Percentiles rank a stretch among this genome's conserved stretches.
Evolutionary conservation across 1,139 yeast species (phyloP).

Genomic region (Hansenula anomala): DNA sequence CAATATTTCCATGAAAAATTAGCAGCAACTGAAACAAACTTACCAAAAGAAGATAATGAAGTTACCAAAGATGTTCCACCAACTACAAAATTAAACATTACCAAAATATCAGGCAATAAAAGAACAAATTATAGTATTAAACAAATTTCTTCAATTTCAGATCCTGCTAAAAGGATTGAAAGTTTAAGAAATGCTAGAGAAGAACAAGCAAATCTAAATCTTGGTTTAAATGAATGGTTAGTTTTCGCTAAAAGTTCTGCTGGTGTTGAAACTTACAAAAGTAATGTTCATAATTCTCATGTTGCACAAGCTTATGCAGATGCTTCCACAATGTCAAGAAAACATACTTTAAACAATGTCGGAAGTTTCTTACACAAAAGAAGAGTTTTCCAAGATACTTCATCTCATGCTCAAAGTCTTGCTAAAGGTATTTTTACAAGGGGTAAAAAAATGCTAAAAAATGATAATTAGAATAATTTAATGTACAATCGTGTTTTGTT

Average conservation of each 20-base stretch:
- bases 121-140: conserved; percentile 35
- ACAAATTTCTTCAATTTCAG: conserved; percentile 38
- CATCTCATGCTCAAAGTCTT: conserved; percentile 21
- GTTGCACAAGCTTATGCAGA: conserved; percentile 24
- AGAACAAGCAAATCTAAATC: conserved; percentile 36
- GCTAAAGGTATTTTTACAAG: conserved; percentile 25
- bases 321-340: conserved; percentile 12
- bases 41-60: background rate
- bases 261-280: conserved; percentile 16
- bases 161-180: conserved; percentile 38
- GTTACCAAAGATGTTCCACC: background rate
- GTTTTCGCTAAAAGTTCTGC: conserved; percentile 13
- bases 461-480: conserved; percentile 20
- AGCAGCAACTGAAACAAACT: background rate
- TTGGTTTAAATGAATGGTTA: conserved; percentile 48
- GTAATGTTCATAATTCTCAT: conserved; percentile 11
- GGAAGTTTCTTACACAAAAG: conserved; percentile 19
- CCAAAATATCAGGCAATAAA: conserved; percentile 5
- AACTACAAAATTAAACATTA: background rate
- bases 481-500: background rate
- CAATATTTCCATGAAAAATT: conserved; percentile 11
- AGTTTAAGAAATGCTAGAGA: conserved; percentile 37
- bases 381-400: conserved; percentile 20
- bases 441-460: conserved; percentile 24
- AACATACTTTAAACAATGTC: conserved; percentile 15